Evolutionary conservation across 1,284 basidiomycete genomes (phyloP).

Genomic region (Ceratobasidium papillatum): DNA sequence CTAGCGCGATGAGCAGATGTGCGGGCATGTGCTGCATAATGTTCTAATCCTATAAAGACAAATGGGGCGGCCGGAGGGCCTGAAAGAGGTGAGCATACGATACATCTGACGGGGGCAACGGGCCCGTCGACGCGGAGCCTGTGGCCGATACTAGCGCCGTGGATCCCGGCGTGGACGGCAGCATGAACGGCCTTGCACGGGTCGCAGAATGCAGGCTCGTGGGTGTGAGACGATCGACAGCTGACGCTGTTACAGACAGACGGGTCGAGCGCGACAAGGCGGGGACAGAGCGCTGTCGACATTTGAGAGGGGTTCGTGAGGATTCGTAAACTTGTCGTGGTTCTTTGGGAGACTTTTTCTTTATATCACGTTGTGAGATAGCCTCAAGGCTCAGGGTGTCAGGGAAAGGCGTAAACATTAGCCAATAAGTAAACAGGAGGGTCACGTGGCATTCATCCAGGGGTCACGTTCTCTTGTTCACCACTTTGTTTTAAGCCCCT

Average conservation of each 20-base stretch:
- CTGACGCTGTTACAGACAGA: neutral
- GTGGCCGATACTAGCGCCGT: slow-evolving; percentile 27
- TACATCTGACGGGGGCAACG: slow-evolving; percentile 33
- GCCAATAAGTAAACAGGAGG: neutral
- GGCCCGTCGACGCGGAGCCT: slow-evolving; percentile 35
- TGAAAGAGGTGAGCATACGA: slow-evolving; percentile 22
- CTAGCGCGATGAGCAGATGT: slow-evolving; percentile 33
- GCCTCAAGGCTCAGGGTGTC: slow-evolving; percentile 35
- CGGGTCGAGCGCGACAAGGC: slow-evolving; percentile 35
- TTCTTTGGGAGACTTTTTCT: neutral
- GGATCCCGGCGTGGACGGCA: slow-evolving; percentile 27
- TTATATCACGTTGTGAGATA: neutral
- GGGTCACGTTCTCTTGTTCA: slow-evolving; percentile 3
- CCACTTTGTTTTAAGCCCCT: neutral
- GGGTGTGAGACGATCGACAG: slow-evolving; percentile 24
- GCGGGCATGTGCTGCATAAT: slow-evolving; percentile 28
- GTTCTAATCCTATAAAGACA: slow-evolving; percentile 33
- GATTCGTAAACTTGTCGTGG: neutral
- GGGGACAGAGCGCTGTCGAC: slow-evolving; percentile 36
- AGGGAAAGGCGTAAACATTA: slow-evolving; percentile 3
- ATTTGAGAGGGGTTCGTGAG: slow-evolving; percentile 1
- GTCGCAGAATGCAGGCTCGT: slow-evolving; percentile 34
- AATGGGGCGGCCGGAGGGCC: neutral
- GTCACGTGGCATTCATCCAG: neutral
- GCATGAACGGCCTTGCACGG: slow-evolving; percentile 37